These are phyloP conservation scores for Ampelomyces quisqualis DNA, from an alignment of 2,329 filamentous ascomycete genomes.

Conservation along the genomic window DNA sequence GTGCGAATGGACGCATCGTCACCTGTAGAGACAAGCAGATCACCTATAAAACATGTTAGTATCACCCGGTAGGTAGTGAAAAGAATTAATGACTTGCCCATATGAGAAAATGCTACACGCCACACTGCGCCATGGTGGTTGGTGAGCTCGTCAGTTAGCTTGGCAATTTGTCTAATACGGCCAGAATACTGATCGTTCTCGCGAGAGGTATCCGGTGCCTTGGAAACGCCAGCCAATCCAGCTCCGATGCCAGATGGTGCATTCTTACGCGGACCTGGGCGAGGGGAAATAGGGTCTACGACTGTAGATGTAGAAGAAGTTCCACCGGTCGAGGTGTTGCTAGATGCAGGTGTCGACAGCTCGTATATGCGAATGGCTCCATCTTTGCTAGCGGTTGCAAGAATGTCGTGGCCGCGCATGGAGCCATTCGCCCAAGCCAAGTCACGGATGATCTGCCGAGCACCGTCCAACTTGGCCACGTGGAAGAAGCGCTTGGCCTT, in stretches of 20 bases:
- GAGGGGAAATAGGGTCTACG: slow-evolving; percentile 28
- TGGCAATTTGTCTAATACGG: slow-evolving; percentile 63
- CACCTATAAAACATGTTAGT: slow-evolving; percentile 56
- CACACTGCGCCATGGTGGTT: slow-evolving; percentile 71
- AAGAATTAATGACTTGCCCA: slow-evolving; percentile 42
- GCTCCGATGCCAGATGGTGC: slow-evolving; percentile 56
- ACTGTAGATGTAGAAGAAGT: slow-evolving; percentile 23
- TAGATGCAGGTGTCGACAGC: slow-evolving; percentile 60
- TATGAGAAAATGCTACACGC: slow-evolving; percentile 66
- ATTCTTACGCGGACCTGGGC: slow-evolving; percentile 31
- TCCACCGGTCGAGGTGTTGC: slow-evolving; percentile 37
- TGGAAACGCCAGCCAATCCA: slow-evolving; percentile 51
- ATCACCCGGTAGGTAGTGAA: background rate
- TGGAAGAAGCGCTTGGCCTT: slow-evolving; percentile 78
- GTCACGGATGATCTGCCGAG: slow-evolving; percentile 78
- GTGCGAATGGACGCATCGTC: slow-evolving; percentile 65
- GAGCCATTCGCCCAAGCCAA: slow-evolving; percentile 92
- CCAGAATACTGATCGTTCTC: slow-evolving; percentile 62
- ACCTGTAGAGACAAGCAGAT: slow-evolving; percentile 72
- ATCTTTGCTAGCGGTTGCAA: slow-evolving; percentile 92
- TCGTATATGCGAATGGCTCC: slow-evolving; percentile 88
- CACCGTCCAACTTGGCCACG: slow-evolving; percentile 71
- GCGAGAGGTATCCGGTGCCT: slow-evolving; percentile 50
- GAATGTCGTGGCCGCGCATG: slow-evolving; percentile 82
- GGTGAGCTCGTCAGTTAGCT: slow-evolving; percentile 66